Base-by-base conservation (phyloP, 106 monocot species). In the Dendrobium catenatum region DNA sequence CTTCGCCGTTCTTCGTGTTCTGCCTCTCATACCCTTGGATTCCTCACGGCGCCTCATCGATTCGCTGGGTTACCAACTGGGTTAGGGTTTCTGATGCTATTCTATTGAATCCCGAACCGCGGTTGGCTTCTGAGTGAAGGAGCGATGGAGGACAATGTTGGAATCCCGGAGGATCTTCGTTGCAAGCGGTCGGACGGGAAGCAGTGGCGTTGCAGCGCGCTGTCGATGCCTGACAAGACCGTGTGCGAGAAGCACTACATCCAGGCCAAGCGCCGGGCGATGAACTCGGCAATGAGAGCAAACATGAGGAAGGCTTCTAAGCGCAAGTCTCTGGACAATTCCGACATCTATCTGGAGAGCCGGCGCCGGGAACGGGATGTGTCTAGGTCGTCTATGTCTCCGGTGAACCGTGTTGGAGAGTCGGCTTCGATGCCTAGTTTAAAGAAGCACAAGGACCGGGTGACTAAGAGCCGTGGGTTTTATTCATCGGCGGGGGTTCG, bases 111-210 rank as follows among this genome's bases (percentile, higher is more conserved):
- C 29, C 26, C 7, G 27, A 49, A 17, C 26, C 11, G 76, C 76
- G 49, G 22, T 13, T 49, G 76, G 49, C 27, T 76, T 76, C 16
- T 46, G n/a, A 9, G 2, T 13, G 49, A 13, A 49, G 22, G 43
- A 27, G 15, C 40, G 26, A 86, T 88, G 92, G 88, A 90, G 48
- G 93, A 91, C 74, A 78, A 55, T 46, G 61, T 5, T 27, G 88
- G 80, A 41, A 89, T 95, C 10, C 91, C 95, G 20, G 98, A 99
- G 87, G 95, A 93, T 40, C 80, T 99, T 59, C 76, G 98, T 79
- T 99, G 98, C 91, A 99, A 99, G 91, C 81, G 98, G 46, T 95
- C 98, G 16, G 98, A 99, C 66, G 98, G 98, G 9, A 99, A 99
- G 93, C 98, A 99, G 87, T 99, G 98, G 98, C 83, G 98, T 19